A percentile compares a stretch with the other conserved stretches of the same genome.
Conservation (phyloP, 257 asterid genomes). For the Thymus quinquecostatus region DNA sequence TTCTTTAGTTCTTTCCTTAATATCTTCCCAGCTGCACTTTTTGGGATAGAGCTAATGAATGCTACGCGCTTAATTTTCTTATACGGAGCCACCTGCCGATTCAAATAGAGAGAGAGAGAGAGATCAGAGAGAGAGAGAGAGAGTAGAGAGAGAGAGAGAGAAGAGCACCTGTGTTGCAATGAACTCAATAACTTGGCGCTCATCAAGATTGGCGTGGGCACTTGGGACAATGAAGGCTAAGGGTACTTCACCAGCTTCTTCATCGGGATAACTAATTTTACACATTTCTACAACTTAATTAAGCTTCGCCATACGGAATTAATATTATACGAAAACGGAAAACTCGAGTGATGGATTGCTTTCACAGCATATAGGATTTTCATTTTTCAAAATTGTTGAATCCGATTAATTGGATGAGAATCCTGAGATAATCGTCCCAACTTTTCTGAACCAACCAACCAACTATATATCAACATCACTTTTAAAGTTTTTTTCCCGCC, state of each 20-base stretch:
- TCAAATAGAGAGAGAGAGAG: not conserved
- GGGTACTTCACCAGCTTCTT: conserved; percentile 63
- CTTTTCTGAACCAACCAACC: too few species aligned
- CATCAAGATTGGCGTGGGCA: conserved; percentile 38
- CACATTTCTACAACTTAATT: not conserved
- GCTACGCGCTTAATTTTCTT: conserved; percentile 56
- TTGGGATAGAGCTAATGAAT: conserved; percentile 52
- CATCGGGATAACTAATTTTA: conserved; percentile 47
- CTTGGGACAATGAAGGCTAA: conserved; percentile 55
- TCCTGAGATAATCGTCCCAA: too few species aligned
- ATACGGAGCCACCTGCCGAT: conserved; percentile 56
- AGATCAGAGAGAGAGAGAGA: not conserved
- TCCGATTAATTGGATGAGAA: too few species aligned
- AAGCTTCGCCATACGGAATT: not conserved
- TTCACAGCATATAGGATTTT: too few species aligned
- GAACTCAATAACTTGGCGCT: conserved; percentile 44
- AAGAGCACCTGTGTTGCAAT: conserved; percentile 47
- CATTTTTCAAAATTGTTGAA: too few species aligned
- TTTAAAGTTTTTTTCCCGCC: too few species aligned
- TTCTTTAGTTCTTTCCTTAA: conserved; percentile 50
- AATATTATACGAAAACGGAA: not conserved
- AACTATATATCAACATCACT: too few species aligned
- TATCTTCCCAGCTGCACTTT: conserved; percentile 56
- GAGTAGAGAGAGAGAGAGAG: not conserved
- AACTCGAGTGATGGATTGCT: too few species aligned